Base-by-base conservation (phyloP, 768 basidiomycete species). In the Inosperma sp. region DNA sequence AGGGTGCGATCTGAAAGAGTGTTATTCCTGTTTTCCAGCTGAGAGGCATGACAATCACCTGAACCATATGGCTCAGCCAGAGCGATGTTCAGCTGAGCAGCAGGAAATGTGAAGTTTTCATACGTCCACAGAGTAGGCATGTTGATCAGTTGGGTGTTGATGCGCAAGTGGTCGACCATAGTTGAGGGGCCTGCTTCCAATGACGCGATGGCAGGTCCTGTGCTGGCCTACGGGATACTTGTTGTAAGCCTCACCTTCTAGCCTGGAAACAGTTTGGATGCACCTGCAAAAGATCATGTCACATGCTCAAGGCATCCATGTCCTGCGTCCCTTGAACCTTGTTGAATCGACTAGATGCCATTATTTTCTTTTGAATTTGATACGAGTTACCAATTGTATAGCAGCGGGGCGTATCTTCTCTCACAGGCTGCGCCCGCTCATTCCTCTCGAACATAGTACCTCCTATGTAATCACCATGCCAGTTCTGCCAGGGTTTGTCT, bases 321-420 rank as follows among this genome's bases (percentile, higher is more conserved):
- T 49, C 33, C 9, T 23, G 9, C n/a, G n/a, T 17, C 7, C 48
- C 48, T 14, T 10, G 8, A 2, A 39, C 25, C 26, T 49, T 49
- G 5, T 27, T 27, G 6, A 17, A n/a, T 12, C 12, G 16, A 16
- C 36, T 26, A 22, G 48, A 36, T 12, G 48, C 48, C 35, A 36
- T 26, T 21, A 49, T 49, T n/a, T 37, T n/a, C 4, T 34, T 49
- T 22, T 16, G 48, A 26, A 12, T 35, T 40, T 49, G 35, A 19
- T 16, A 49, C 19, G 48, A 49, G 17, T 39, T 41, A 3, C 48
- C 48, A 13, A 49, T 14, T 9, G 36, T 27, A 27, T 27, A 50
- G 16, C 22, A 17, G 2, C 22, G 31, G 13, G n/a, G n/a, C n/a
- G 49, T 50, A 7, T 42, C 21, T 1, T 25, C 27, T 8, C 25